phyloP scores from a whole-genome alignment of 495 filamentous ascomycete genomes.

The Aspergillus ostianus region DNA sequence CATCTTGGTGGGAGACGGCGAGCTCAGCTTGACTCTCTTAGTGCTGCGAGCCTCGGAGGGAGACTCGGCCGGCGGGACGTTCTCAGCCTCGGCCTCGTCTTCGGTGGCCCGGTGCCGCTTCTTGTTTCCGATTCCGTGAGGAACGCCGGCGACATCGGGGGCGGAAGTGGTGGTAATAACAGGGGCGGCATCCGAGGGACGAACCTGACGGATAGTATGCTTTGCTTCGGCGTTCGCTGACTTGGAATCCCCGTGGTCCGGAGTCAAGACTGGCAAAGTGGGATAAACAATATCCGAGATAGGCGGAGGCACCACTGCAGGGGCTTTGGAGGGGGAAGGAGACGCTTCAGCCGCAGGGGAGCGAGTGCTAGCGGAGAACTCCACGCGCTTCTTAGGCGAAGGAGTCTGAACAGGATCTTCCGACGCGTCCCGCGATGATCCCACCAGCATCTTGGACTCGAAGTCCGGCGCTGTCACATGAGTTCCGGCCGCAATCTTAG shows the following conservation, averaged over 20 bases:
- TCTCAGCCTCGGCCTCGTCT: conserved; percentile 42
- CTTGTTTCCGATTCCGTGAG: conserved; percentile 72
- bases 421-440: conserved; percentile 24
- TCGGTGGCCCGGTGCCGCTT: conserved; percentile 59
- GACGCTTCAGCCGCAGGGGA: conserved; percentile 39
- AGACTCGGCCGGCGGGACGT: conserved; percentile 38
- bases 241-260: conserved; percentile 26
- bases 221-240: conserved; percentile 11
- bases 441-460: conserved; percentile 44
- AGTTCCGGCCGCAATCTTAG: conserved; percentile 60
- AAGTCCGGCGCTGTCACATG: conserved; percentile 52
- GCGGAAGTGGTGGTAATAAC: conserved; percentile 14
- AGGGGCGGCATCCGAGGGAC: conserved; percentile 24
- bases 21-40: conserved; percentile 44
- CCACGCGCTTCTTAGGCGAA: conserved; percentile 59
- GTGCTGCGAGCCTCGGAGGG: conserved; percentile 39
- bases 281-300: conserved; percentile 43
- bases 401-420: conserved; percentile 35
- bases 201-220: conserved; percentile 40
- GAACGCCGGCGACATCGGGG: conserved; percentile 44
- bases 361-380: conserved; percentile 56
- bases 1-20: conserved; percentile 35
- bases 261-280: conserved; percentile 39
- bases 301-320: conserved; percentile 24
- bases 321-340: conserved; percentile 46